These are phyloP conservation scores for Glycine tomentella DNA, from an alignment of 306 rosid species.

Conservation along the genomic window DNA sequence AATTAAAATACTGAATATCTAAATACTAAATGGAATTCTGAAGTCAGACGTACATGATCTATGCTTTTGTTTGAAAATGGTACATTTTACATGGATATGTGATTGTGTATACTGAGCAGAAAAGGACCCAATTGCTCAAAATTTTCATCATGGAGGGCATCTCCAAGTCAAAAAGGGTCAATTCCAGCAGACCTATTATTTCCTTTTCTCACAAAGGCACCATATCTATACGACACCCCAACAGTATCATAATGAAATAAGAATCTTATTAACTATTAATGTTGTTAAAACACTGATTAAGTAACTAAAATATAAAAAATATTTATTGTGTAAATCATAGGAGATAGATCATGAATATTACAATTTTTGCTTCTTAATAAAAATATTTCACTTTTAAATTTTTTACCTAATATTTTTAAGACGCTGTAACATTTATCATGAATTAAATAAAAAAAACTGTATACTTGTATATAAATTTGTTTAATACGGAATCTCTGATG, in stretches of 20 bases:
- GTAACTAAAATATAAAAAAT: too few relatives aligned
- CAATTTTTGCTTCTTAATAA: too few relatives aligned
- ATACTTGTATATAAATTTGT: neutral
- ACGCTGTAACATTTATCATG: too few relatives aligned
- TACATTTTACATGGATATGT: conserved; percentile 1
- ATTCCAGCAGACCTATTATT: conserved; percentile 42
- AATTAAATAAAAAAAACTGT: too few relatives aligned
- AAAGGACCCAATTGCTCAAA: conserved; percentile 26
- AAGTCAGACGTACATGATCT: conserved; percentile 40
- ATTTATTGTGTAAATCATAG: too few relatives aligned
- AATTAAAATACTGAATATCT: neutral
- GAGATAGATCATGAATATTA: too few relatives aligned
- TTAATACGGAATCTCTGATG: conserved; percentile 46
- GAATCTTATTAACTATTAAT: too few relatives aligned
- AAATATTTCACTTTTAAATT: too few relatives aligned
- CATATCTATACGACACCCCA: too few relatives aligned
- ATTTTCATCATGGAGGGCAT: conserved; percentile 6
- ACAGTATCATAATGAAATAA: too few relatives aligned
- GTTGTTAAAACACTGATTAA: too few relatives aligned
- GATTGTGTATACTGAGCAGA: conserved; percentile 12
- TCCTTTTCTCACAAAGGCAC: conserved; percentile 25
- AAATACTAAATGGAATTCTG: conserved; percentile 39
- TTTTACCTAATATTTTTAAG: too few relatives aligned
- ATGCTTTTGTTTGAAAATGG: conserved; percentile 44
- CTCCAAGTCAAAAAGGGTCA: conserved; percentile 54